phyloP scores from a whole-genome alignment of 192 early-diverging fungal genomes.

The Lunasporangiospora selenospora region DNA sequence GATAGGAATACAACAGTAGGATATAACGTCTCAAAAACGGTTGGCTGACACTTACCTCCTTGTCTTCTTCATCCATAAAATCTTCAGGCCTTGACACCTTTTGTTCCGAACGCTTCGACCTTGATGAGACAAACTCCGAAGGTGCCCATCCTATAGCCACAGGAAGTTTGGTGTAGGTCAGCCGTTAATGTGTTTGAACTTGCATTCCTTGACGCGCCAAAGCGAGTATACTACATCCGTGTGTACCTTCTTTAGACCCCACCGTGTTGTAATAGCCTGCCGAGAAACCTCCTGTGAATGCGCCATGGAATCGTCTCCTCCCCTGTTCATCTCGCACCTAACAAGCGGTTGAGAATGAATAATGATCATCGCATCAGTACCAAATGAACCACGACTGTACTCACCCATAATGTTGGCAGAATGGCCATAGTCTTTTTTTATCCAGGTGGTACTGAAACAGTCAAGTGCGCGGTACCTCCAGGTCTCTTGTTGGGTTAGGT shows the following conservation, averaged over 20 bases:
- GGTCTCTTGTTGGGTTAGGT: constrained; percentile 25
- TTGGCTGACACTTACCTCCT: constrained; percentile 59
- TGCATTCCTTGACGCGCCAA: no score
- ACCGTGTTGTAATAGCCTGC: constrained; percentile 96
- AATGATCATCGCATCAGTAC: no score
- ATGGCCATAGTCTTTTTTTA: no score
- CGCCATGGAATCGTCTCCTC: constrained; percentile 85
- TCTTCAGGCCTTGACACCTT: constrained; percentile 73
- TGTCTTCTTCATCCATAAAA: constrained; percentile 98
- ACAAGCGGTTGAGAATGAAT: no score
- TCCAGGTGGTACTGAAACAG: no score
- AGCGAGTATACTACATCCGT: no score
- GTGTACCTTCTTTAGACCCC: constrained; percentile 91
- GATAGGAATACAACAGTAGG: background rate
- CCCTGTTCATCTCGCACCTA: constrained; percentile 71
- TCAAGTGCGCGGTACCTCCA: constrained; percentile 26
- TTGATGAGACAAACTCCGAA: constrained; percentile 78
- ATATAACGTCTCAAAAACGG: background rate
- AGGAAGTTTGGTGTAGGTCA: background rate
- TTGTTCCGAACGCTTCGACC: constrained; percentile 62
- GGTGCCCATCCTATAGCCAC: constrained; percentile 76
- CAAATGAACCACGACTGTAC: no score
- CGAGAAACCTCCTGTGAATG: constrained; percentile 93
- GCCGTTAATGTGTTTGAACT: background rate
- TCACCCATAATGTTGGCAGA: no score